Evolutionary conservation across 352 stramenopile species (phyloP), one percentile per base, ranked within the genome.

Genomic region (Stramenopiles sp.): DNA sequence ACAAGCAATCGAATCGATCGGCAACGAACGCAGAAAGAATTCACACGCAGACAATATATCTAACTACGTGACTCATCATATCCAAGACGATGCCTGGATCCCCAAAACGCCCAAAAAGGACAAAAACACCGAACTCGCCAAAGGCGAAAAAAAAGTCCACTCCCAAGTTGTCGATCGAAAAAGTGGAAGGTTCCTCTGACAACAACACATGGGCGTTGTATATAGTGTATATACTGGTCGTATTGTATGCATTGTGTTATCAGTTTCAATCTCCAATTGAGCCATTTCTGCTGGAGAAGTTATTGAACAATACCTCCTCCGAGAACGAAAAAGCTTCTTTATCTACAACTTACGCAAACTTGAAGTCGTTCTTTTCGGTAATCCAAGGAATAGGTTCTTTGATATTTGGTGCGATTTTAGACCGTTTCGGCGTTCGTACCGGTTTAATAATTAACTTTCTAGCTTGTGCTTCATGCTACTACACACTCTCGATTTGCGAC

Each of bases 231-330:
- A 29, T 88, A 0, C 90, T 90, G 80, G 86, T 91, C 67, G 80
- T 86, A 0, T 78, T 91, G 0, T 90, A 90, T 75, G 86, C 85
- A 32, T 30, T 88, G 4, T 89, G 83, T 80, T 90, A 86, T 82
- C 86, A 91, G 82, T 81, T 91, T 0, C 87, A 91, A 75, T 81
- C 86, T n/a, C 87, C 87, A 7, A 82, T 91, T 0, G 87, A 90
- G 82, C 86, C 87, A 8, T 91, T 88, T 83, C 83, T 90, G 30
- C 84, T 91, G 27, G 80, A 85, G 39, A 85, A 83, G 7, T 81
- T 91, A 4, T 83, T 29, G 25, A 80, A 83, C 22, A 81, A 85
- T 75, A 82, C 84, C 4, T 31, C 84, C 81, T 75, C 81, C 30
- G 44, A 75, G 55, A 31, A 78, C 25, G 78, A 82, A 22, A n/a